Evolutionary conservation across 331 rosid genomes (phyloP).

Genomic region (Quercus tomentella): DNA sequence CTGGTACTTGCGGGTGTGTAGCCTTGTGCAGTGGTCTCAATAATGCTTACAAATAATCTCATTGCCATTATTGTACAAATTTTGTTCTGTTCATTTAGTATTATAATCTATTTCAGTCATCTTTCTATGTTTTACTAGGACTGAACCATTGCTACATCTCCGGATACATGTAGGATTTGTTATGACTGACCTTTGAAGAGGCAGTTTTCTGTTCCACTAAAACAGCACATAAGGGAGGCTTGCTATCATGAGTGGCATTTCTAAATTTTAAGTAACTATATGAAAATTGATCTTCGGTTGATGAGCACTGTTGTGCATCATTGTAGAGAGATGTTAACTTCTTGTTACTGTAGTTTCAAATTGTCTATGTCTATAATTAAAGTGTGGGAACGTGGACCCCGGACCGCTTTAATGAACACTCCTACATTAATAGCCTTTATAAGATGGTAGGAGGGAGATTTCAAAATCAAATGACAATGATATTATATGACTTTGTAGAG

Average conservation of each 20-base stretch:
- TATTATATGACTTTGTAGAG: not conserved
- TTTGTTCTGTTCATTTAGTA: not conserved
- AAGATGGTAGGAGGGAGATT: not conserved
- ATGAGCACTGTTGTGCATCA: not conserved
- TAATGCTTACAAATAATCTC: not conserved
- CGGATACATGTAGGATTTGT: not conserved
- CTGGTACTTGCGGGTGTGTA: not conserved
- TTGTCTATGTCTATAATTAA: not conserved
- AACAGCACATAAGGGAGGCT: too few species aligned
- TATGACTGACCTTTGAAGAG: too few species aligned
- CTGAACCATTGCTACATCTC: not conserved
- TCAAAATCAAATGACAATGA: constrained; percentile 5
- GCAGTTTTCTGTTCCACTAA: too few species aligned
- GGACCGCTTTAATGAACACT: not conserved
- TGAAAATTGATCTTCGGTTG: not conserved
- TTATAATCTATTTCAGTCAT: not conserved
- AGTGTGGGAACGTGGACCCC: not conserved
- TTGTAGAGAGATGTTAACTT: not conserved
- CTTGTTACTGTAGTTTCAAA: not conserved
- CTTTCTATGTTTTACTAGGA: not conserved
- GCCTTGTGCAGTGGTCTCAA: not conserved
- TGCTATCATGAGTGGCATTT: too few species aligned
- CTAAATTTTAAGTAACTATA: not conserved
- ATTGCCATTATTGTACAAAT: not conserved
- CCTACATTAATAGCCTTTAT: not conserved